Base-by-base conservation (phyloP, 192 early-diverging fungal species). In the Helicostylum pulchrum region DNA sequence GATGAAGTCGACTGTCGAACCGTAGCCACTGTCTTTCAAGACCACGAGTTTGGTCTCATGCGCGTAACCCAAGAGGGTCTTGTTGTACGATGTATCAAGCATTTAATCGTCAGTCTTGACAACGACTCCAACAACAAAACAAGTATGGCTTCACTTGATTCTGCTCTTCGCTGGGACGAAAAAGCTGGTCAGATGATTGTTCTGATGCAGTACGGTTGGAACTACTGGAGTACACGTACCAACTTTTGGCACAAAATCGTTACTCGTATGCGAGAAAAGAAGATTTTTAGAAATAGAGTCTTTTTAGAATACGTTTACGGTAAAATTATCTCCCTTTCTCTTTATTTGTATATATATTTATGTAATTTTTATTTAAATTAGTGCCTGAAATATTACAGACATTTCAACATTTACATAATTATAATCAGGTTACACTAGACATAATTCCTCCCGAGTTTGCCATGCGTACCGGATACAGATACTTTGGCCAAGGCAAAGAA, bases 121-220 rank as follows among this genome's bases (percentile, higher is more conserved):
- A 63, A 58, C 44, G 71, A 66, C 5, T 56, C 61, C 5, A 61
- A 32, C 17, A 59, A 62, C 46, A 61, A 57, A 3, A 53, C 50
- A 11, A 61, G 71, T 6, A 66, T 73, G 65, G 65, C 64, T 2
- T 73, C 65, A 0, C 57, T 73, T 30, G 65, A 73, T 44, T 58
- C 71, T 44, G 71, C 71, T 4, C 66, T 73, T 61, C 52, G 65
- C 45, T 73, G 71, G 71, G 71, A 73, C 42, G 65, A 67, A 57
- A 73, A 67, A 19, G 61, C 65, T 23, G 71, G 71, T 1, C 47
- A 62, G 11, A 63, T 73, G 43, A 57, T 73, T 45, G 71, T 73
- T 2, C 20, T 73, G 30, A 73, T 73, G 71, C 71, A 73, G 52
- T 67, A 67, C 57, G 71, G 71, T 39, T 73, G 71, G 71, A 61